Evolutionary conservation across 371 early-diverging fungal species (phyloP).

Genomic region (Mortierella sp.): DNA sequence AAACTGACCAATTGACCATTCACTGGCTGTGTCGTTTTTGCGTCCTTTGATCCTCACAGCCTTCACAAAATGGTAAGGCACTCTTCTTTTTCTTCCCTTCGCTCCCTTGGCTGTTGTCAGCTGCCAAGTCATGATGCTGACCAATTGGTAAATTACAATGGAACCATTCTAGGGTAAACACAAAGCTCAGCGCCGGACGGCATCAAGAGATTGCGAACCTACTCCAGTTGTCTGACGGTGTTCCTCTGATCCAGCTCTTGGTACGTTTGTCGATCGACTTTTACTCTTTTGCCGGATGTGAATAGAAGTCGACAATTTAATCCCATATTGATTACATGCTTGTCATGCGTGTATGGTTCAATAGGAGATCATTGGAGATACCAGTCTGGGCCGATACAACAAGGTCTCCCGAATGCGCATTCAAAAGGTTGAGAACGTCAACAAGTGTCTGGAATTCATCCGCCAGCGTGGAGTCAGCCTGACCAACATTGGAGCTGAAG

Average conservation of each 20-base stretch:
- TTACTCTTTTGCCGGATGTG: no score
- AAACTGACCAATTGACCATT: neutral
- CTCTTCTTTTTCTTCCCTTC: no score
- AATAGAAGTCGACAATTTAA: no score
- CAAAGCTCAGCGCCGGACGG: constrained; percentile 79
- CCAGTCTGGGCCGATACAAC: constrained; percentile 84
- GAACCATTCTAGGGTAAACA: constrained; percentile 88
- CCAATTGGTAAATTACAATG: no score
- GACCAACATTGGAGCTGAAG: constrained; percentile 96
- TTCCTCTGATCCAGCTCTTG: constrained; percentile 86
- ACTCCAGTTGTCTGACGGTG: constrained; percentile 87
- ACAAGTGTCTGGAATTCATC: constrained; percentile 94
- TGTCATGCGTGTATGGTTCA: no score
- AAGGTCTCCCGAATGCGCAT: constrained; percentile 90
- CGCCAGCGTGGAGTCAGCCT: constrained; percentile 86
- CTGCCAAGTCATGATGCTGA: no score
- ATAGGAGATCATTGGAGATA: constrained; percentile 89
- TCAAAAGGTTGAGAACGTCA: constrained; percentile 97
- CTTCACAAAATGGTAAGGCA: constrained; percentile 84
- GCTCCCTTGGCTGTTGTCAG: no score
- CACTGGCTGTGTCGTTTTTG: neutral
- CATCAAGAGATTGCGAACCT: constrained; percentile 74
- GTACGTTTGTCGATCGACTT: constrained; percentile 56
- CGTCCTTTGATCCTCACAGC: constrained; percentile 58
- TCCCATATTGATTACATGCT: neutral